Evolutionary conservation across 352 stramenopile genomes (phyloP).

Genomic region (Phytophthora hybrid): DNA sequence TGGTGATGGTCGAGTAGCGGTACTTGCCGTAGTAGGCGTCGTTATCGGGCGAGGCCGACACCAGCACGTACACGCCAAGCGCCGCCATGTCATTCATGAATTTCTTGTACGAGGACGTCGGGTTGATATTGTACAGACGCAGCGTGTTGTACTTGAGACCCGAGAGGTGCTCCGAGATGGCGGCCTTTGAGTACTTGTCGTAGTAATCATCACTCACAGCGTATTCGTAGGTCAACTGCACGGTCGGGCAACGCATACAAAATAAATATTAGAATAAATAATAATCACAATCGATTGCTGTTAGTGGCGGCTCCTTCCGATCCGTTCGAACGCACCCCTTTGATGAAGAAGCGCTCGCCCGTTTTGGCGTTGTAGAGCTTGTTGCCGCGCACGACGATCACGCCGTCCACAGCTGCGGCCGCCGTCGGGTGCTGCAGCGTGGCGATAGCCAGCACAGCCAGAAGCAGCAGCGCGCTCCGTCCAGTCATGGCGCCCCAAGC

Average conservation of each 20-base stretch:
- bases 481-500: conserved; percentile 17
- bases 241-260: conserved; percentile 3
- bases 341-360: conserved; percentile 88
- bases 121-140: conserved; percentile 90
- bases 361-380: conserved; percentile 89
- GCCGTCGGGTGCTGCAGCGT: conserved; percentile 22
- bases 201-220: conserved; percentile 89
- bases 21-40: conserved; percentile 89
- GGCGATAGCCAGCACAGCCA: conserved; percentile 32
- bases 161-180: conserved; percentile 71
- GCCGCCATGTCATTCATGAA: conserved; percentile 89
- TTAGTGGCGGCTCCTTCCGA: conserved; percentile 26
- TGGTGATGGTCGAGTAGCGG: conserved; percentile 81
- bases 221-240: conserved; percentile 89
- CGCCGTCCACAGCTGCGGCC: conserved; percentile 45
- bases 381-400: conserved; percentile 85
- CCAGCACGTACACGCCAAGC: conserved; percentile 83
- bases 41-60: conserved; percentile 83
- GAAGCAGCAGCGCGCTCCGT: conserved; percentile 30
- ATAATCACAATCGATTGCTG: conserved; percentile 21
- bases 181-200: conserved; percentile 81
- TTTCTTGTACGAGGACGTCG: conserved; percentile 78
- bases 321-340: conserved; percentile 68
- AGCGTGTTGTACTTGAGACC: conserved; percentile 87
- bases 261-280: conserved; percentile 13